phyloP scores from a whole-genome alignment of 2,329 filamentous ascomycete genomes.

The Aspergillus sojae region DNA sequence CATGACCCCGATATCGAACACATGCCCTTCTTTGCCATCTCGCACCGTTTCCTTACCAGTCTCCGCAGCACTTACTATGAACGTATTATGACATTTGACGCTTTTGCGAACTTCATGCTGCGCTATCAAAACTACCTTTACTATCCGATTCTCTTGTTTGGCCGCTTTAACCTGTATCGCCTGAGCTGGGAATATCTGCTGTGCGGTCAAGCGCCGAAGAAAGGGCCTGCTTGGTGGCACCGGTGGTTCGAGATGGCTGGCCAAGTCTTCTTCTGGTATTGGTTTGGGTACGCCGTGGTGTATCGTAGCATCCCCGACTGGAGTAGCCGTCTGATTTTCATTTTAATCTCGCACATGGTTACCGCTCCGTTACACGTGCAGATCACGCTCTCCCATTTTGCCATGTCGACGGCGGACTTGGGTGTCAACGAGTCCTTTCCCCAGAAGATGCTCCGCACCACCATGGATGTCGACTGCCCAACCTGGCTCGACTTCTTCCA shows the following conservation, averaged over 20 bases:
- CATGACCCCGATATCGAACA: slow-evolving; percentile 96
- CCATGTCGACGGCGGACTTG: slow-evolving; percentile 87
- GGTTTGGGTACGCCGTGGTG: slow-evolving; percentile 82
- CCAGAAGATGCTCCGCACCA: slow-evolving; percentile 87
- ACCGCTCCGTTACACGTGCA: slow-evolving; percentile 84
- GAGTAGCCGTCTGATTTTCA: slow-evolving; percentile 70
- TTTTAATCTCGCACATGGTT: slow-evolving; percentile 78
- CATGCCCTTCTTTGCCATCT: slow-evolving; percentile 85
- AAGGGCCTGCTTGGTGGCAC: slow-evolving; percentile 81
- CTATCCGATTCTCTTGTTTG: slow-evolving; percentile 78
- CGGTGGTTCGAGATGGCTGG: slow-evolving; percentile 77
- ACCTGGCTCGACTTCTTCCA: slow-evolving; percentile 88
- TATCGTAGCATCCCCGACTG: slow-evolving; percentile 72
- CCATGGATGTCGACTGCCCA: slow-evolving; percentile 90
- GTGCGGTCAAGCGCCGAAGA: slow-evolving; percentile 68
- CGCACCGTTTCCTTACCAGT: slow-evolving; percentile 74
- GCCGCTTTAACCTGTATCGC: slow-evolving; percentile 83
- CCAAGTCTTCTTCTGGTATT: slow-evolving; percentile 79
- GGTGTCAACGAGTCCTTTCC: slow-evolving; percentile 84
- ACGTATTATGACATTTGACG: slow-evolving; percentile 75
- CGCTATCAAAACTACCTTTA: slow-evolving; percentile 80
- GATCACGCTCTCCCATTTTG: slow-evolving; percentile 89
- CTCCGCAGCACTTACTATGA: slow-evolving; percentile 83
- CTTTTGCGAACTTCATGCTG: slow-evolving; percentile 69
- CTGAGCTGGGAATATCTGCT: slow-evolving; percentile 80